phyloP scores from a whole-genome alignment of 2,329 filamentous ascomycete species.

The Fusarium mangiferae region DNA sequence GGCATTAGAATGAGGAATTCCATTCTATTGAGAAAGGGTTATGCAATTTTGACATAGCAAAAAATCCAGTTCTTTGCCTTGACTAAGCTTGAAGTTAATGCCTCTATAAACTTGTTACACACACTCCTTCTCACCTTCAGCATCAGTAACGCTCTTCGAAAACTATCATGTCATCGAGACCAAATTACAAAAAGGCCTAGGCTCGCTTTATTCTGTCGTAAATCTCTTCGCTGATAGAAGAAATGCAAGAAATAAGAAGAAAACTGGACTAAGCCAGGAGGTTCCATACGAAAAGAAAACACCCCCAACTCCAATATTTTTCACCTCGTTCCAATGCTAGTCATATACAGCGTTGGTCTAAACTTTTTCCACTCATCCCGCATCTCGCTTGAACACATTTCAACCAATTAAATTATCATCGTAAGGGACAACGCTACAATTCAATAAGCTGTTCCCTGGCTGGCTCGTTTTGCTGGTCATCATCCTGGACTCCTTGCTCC shows the following conservation, averaged over 20 bases:
- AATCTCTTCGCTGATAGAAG: conserved; percentile 28
- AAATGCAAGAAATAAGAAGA: conserved; percentile 9
- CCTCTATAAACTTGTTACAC: not conserved
- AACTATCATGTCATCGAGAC: not conserved
- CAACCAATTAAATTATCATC: not conserved
- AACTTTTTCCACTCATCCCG: conserved; percentile 36
- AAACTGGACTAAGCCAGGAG: conserved; percentile 6
- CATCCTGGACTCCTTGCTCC: conserved; percentile 14
- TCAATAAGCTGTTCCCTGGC: conserved; percentile 39
- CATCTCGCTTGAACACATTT: conserved; percentile 26
- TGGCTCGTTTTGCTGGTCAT: conserved; percentile 25
- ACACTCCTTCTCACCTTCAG: not conserved
- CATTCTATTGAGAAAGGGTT: not conserved
- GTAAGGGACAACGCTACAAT: conserved; percentile 11
- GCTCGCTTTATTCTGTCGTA: conserved; percentile 35
- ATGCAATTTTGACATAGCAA: not conserved
- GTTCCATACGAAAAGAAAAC: conserved; percentile 25
- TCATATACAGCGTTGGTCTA: conserved; percentile 16
- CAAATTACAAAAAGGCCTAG: conserved; percentile 35
- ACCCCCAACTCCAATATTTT: conserved; percentile 38
- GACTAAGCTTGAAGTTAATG: not conserved
- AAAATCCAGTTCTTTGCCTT: not conserved
- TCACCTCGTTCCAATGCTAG: conserved; percentile 26
- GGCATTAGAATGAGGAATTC: not conserved
- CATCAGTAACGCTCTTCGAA: not conserved